Percentiles rank a stretch among this genome's conserved stretches.
Conservation (phyloP, 1,284 basidiomycete genomes). For the Irpex lacteus region DNA sequence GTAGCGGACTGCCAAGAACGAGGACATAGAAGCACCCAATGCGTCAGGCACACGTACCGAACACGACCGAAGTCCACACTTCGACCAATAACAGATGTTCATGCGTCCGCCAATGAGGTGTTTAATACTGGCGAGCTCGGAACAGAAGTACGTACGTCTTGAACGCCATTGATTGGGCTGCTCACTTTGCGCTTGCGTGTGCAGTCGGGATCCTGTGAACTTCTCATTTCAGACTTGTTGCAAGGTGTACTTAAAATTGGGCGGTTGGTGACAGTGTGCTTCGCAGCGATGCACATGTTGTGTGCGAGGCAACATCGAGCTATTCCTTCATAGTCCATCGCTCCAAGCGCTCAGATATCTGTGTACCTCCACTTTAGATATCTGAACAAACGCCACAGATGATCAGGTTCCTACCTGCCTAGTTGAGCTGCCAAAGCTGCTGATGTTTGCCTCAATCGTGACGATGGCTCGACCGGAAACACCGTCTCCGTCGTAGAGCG, state of each 20-base stretch:
- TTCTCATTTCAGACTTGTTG: background rate
- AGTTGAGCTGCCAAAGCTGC: background rate
- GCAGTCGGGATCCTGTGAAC: background rate
- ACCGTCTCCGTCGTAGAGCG: background rate
- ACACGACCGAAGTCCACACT: background rate
- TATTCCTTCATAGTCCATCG: background rate
- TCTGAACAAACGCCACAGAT: background rate
- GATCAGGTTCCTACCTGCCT: background rate
- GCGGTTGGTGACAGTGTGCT: background rate
- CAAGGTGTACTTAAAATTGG: background rate
- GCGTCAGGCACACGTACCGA: constrained; percentile 2
- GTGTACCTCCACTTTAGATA: background rate
- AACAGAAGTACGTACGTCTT: background rate
- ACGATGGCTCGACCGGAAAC: background rate
- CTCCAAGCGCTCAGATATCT: background rate
- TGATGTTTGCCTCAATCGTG: background rate
- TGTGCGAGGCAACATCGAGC: background rate
- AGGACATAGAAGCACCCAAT: background rate
- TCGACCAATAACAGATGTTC: background rate
- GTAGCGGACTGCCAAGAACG: background rate
- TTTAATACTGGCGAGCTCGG: constrained; percentile 3
- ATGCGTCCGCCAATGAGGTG: background rate
- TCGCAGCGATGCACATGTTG: background rate
- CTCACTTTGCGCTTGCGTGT: background rate
- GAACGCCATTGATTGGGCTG: background rate